These are phyloP conservation scores for Emericellopsis atlantica DNA, from an alignment of 2,329 filamentous ascomycete species.

Conservation along the genomic window DNA sequence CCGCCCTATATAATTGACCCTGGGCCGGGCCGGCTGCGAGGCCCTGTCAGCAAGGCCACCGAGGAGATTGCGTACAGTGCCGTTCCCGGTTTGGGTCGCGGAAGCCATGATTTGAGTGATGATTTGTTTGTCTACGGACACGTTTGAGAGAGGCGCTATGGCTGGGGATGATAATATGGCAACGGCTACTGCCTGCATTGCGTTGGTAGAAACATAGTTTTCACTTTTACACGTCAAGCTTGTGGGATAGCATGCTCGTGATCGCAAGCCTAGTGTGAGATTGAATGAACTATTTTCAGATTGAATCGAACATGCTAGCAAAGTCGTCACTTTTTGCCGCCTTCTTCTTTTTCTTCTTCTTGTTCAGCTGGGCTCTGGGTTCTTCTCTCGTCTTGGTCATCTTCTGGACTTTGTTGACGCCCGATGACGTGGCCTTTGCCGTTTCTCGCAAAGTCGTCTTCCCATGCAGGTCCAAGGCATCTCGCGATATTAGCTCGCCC, in stretches of 20 bases:
- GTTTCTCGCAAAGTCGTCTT: slow-evolving; percentile 1
- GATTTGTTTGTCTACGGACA: no score
- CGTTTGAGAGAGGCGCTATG: no score
- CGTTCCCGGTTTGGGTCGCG: no score
- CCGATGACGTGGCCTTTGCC: background rate
- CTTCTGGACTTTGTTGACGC: background rate
- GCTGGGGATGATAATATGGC: no score
- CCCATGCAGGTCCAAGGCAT: background rate
- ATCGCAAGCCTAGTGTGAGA: no score
- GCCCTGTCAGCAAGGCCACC: background rate
- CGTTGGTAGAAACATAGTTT: no score
- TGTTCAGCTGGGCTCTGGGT: slow-evolving; percentile 23
- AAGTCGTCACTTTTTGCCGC: slow-evolving; percentile 54
- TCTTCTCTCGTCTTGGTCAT: background rate
- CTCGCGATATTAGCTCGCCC: slow-evolving; percentile 16
- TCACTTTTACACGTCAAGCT: no score
- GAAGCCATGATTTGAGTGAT: no score
- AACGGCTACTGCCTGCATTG: no score
- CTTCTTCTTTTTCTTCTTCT: slow-evolving; percentile 42
- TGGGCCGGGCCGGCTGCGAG: background rate
- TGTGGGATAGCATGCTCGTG: no score
- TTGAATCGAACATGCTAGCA: slow-evolving; percentile 56
- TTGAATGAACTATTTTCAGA: slow-evolving; percentile 15
- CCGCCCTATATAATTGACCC: slow-evolving; percentile 27
- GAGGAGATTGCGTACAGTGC: background rate